Conservation (phyloP, 768 basidiomycete species). For the button mushroom (Agaricus bisporus) region DNA sequence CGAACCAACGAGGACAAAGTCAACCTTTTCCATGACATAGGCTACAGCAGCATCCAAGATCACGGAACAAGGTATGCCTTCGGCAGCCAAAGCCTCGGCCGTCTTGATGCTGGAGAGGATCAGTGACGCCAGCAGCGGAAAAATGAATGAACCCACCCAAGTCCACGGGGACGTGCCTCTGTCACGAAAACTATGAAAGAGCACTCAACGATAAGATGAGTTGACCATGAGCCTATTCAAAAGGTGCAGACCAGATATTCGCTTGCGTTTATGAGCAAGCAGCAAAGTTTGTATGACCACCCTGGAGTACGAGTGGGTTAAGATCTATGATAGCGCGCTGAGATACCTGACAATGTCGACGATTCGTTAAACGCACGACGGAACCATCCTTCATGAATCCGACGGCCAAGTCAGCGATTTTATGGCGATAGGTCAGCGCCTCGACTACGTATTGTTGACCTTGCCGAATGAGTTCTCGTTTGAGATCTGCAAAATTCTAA, state of each 20-base stretch:
- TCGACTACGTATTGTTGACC: constrained; percentile 72
- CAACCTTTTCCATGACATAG: constrained; percentile 94
- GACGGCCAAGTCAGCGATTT: constrained; percentile 84
- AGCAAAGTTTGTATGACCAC: constrained; percentile 93
- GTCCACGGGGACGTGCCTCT: constrained; percentile 85
- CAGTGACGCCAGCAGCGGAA: constrained; percentile 12
- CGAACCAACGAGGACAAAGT: constrained; percentile 93
- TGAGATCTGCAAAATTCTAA: constrained; percentile 81
- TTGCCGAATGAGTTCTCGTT: constrained; percentile 75
- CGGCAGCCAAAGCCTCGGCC: constrained; percentile 77
- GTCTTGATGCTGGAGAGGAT: constrained; percentile 69
- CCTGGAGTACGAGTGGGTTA: constrained; percentile 95
- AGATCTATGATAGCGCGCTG: constrained; percentile 51
- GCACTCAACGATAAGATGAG: constrained; percentile 13
- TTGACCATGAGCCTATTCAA: constrained; percentile 16
- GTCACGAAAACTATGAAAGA: constrained; percentile 78
- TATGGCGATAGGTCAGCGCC: constrained; percentile 80
- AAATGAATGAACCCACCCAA: constrained; percentile 55
- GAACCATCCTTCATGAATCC: constrained; percentile 95
- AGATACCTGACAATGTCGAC: constrained; percentile 5
- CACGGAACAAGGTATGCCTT: constrained; percentile 92
- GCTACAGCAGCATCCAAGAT: constrained; percentile 95
- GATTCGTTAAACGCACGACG: constrained; percentile 44
- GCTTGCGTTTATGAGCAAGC: constrained; percentile 83
- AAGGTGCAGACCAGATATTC: constrained; percentile 60